Evolutionary conservation across 225 moss, liverwort and hornwort genomes (phyloP).

Genomic region (Rhytidiadelphus loreus): DNA sequence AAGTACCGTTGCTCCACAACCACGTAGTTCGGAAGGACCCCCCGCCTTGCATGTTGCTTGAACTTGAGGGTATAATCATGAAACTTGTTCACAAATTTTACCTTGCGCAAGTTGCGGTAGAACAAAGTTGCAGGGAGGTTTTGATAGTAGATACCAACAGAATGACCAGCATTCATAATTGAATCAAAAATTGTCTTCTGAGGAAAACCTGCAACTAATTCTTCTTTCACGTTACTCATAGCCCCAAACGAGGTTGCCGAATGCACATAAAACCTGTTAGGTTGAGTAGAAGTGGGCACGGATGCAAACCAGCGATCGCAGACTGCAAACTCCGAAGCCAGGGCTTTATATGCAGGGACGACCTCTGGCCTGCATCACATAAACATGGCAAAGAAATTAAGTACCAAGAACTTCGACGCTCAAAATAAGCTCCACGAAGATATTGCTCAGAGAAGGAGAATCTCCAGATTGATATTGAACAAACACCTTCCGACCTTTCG

Average conservation of each 20-base stretch:
- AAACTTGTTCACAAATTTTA: constrained; percentile 78
- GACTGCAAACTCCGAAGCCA: constrained; percentile 78
- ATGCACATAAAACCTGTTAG: constrained; percentile 85
- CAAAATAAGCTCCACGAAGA: not conserved
- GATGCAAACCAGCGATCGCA: constrained; percentile 91
- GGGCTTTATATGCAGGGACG: constrained; percentile 67
- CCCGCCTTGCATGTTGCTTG: constrained; percentile 73
- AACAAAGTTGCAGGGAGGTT: constrained; percentile 93
- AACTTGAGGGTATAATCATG: constrained; percentile 66
- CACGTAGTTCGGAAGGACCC: constrained; percentile 74
- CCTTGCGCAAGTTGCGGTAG: constrained; percentile 65
- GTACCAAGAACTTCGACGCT: not conserved
- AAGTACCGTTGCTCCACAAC: constrained; percentile 96
- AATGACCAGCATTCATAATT: constrained; percentile 59
- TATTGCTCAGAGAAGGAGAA: not conserved
- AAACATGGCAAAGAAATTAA: not conserved
- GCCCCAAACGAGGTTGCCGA: constrained; percentile 90
- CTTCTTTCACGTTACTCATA: constrained; percentile 81
- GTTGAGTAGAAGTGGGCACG: constrained; percentile 87
- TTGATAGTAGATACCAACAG: constrained; percentile 84
- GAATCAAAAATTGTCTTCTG: constrained; percentile 92
- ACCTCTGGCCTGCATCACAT: constrained; percentile 62
- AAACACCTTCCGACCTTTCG: not conserved
- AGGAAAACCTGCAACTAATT: constrained; percentile 75
- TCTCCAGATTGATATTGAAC: not conserved